Conservation (phyloP, 2,329 filamentous ascomycete species). For the Colletotrichum sp. region DNA sequence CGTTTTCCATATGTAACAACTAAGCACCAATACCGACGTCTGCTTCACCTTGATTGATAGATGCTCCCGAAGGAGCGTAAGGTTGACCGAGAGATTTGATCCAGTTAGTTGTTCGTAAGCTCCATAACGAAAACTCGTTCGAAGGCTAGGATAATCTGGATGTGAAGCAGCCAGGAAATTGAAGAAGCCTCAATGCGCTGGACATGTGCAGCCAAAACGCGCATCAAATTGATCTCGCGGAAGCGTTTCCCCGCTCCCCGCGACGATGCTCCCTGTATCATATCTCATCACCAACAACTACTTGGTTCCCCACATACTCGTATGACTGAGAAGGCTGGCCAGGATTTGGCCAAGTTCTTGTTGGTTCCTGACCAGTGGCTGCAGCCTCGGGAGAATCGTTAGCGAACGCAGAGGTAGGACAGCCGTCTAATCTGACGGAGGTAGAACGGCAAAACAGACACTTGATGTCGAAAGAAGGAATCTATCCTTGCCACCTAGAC, state of each 20-base stretch:
- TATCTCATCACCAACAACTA: neutral
- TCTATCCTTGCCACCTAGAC: neutral
- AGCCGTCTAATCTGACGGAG: neutral
- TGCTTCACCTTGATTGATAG: neutral
- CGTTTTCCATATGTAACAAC: rapidly evolving
- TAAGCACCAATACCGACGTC: neutral
- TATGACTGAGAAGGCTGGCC: neutral
- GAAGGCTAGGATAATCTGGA: rapidly evolving
- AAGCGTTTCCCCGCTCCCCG: neutral
- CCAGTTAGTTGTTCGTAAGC: neutral
- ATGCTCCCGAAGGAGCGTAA: neutral
- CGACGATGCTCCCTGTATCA: neutral
- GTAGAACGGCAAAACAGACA: neutral
- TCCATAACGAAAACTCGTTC: rapidly evolving
- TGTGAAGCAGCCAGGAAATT: neutral
- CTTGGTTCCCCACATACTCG: neutral
- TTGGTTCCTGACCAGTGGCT: neutral
- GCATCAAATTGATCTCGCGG: neutral
- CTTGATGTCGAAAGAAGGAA: neutral
- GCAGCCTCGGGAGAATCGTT: neutral
- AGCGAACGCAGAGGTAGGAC: neutral
- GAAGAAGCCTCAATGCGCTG: neutral
- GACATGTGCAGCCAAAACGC: rapidly evolving
- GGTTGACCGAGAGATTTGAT: neutral
- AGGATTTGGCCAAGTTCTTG: neutral